Evolutionary conservation across 192 early-diverging fungal species (phyloP).

Genomic region (Dissophora ornata): DNA sequence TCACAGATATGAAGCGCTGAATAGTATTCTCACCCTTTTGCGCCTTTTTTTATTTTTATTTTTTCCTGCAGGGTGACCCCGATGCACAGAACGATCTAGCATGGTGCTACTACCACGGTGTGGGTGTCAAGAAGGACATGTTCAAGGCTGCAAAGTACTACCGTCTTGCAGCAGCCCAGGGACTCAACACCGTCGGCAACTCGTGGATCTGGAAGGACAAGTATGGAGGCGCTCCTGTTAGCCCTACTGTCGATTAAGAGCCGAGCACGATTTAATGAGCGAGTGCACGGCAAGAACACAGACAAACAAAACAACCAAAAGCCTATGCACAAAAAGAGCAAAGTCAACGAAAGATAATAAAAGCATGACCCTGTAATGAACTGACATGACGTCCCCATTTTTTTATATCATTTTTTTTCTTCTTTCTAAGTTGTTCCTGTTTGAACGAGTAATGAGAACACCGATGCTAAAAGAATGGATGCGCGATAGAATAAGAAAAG

Average conservation of each 20-base stretch:
- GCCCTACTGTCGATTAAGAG: constrained; percentile 20
- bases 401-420: no score
- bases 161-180: constrained; percentile 76
- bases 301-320: no score
- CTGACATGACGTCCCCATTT: no score
- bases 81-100: constrained; percentile 82
- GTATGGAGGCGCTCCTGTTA: constrained; percentile 61
- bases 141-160: constrained; percentile 78
- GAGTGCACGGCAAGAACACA: constrained; percentile 2
- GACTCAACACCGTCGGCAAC: constrained; percentile 75
- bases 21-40: not conserved
- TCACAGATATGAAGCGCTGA: no score
- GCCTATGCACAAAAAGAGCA: no score
- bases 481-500: no score
- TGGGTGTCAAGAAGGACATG: constrained; percentile 84
- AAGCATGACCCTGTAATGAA: no score
- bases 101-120: constrained; percentile 77
- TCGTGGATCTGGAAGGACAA: constrained; percentile 88
- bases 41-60: not conserved
- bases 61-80: constrained; percentile 66
- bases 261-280: not conserved
- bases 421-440: no score
- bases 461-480: no score
- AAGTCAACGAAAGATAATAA: no score
- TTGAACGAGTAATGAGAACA: no score